These are phyloP conservation scores for Annulohypoxylon moriforme DNA, from an alignment of 495 filamentous ascomycete species.

Conservation along the genomic window DNA sequence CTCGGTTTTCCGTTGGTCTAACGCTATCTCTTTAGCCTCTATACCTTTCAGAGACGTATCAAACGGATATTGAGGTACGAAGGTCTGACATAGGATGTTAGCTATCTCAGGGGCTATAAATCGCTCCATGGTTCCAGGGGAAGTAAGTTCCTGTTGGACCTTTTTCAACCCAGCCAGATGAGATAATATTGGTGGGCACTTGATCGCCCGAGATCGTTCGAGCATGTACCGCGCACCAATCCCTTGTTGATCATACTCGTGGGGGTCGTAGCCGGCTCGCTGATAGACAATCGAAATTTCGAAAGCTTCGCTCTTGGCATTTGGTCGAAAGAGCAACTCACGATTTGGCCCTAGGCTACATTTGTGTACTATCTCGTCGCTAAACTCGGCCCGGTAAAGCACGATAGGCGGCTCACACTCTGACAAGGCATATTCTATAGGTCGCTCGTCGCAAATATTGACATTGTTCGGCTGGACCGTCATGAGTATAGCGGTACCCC, in stretches of 20 bases:
- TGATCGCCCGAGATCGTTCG: constrained; percentile 79
- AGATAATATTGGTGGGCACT: constrained; percentile 80
- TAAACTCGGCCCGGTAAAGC: constrained; percentile 50
- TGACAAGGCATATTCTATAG: constrained; percentile 58
- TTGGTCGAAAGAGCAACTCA: constrained; percentile 71
- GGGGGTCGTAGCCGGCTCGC: constrained; percentile 75
- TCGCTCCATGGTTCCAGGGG: constrained; percentile 66
- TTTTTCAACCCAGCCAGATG: constrained; percentile 83
- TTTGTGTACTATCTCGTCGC: constrained; percentile 62
- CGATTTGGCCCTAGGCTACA: constrained; percentile 67
- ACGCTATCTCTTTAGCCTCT: constrained; percentile 69
- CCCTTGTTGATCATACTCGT: constrained; percentile 64
- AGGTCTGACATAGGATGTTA: constrained; percentile 67
- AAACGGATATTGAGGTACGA: constrained; percentile 75
- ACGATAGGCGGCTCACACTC: constrained; percentile 29
- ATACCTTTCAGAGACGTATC: constrained; percentile 68
- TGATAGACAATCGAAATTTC: constrained; percentile 80
- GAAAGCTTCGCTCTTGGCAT: constrained; percentile 59
- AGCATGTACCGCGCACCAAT: constrained; percentile 69
- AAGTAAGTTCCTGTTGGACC: constrained; percentile 80
- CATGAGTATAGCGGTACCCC: constrained; percentile 64
- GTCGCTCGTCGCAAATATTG: constrained; percentile 79
- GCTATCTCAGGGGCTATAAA: constrained; percentile 63
- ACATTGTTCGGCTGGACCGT: constrained; percentile 76
- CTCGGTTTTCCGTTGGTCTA: constrained; percentile 59